Base-by-base conservation (phyloP, 768 basidiomycete species). In the Podaxis pistillaris region DNA sequence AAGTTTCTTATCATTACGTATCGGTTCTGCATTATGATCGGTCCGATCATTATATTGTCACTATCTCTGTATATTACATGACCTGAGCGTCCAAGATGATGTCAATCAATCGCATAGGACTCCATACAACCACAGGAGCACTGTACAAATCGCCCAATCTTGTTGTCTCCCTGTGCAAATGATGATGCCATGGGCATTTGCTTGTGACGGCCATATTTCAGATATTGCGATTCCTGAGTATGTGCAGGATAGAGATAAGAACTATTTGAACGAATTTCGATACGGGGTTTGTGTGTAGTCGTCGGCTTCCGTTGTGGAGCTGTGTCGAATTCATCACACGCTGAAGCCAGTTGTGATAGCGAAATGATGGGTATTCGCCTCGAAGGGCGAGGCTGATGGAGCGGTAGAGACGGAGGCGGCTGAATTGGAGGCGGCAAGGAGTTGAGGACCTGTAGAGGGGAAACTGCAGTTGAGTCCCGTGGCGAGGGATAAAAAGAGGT, bases 311-410 rank as follows among this genome's bases (percentile, higher is more conserved):
- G 47, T 28, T 55, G 56, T 47, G 40, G 64, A 64, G 33, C n/a
- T 8, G 26, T 26, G 4, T 56, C 46, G 4, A 28, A n/a, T 24
- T 56, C 72, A 26, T 79, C 79, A 66, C 75, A 77, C 46, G 75
- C 77, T 33, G 73, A 74, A 37, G 79, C 79, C 56, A 80, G 68
- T 65, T 76, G 68, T 37, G 77, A 77, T 30, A 82, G 73, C 41
- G 77, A 77, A 13, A 80, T 70, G 64, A 80, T 81, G 40, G 79
- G 78, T 68, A 81, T 80, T 50, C 70, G 74, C 59, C 79, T 77
- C 51, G 71, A 77, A 61, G 80, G 80, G 49, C 79, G 79, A 49
- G 80, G 80, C 66, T 82, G 80, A 70, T 78, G 78, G 33, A 82
- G 69, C 58, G 75, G 73, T 58, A 79, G 71, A 28, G 74, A 72